Base-by-base conservation (phyloP, 2,329 filamentous ascomycete species). In the Orbilia brochopaga region DNA sequence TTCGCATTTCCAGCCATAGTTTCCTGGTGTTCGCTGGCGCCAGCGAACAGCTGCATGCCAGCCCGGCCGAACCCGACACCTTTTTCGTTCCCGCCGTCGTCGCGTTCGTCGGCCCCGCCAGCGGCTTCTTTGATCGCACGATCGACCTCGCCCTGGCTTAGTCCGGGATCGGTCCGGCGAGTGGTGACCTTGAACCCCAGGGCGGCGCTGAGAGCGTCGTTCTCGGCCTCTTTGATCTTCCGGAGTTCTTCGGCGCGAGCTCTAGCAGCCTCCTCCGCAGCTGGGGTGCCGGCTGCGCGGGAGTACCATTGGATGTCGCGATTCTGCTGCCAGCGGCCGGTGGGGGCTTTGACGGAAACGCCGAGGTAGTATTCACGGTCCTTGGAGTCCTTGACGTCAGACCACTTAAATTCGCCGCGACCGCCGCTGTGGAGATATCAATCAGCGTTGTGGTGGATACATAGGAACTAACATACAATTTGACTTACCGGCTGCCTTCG, bases 281-380 rank as follows among this genome's bases (percentile, higher is more conserved):
- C 72, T 51, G 63, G 40, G 48, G 63, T 42, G 0, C 11, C 46
- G 27, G 84, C 81, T 54, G 80, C 81, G 77, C 86, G 87, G 5
- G 86, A 83, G 74, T 89, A 89, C 87, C 87, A 88, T 76, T 81
- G 81, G 11, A 89, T 80, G 77, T 89, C 87, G 69, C 87, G 87
- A 6, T 89, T 88, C 78, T 93, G 88, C 77, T 94, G 90, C 92
- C 92, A 97, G 75, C 92, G 89, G 6, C 92, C 92, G 2, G 96
- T 92, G 0, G 92, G 91, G 0, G 92, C 92, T 83, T 93, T 96
- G 67, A 97, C 81, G 69, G 90, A 94, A 81, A 97, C 92, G 58
- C 92, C 92, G 6, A 97, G 88, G 79, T 89, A 89, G 79, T 88
- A 96, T 80, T 99, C 92, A 79, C 94, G 92, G 78, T 96, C 92